Evolutionary conservation across 306 rosid species (phyloP), one percentile per base, ranked within the genome.

Genomic region (Pyrus pyrifolia): DNA sequence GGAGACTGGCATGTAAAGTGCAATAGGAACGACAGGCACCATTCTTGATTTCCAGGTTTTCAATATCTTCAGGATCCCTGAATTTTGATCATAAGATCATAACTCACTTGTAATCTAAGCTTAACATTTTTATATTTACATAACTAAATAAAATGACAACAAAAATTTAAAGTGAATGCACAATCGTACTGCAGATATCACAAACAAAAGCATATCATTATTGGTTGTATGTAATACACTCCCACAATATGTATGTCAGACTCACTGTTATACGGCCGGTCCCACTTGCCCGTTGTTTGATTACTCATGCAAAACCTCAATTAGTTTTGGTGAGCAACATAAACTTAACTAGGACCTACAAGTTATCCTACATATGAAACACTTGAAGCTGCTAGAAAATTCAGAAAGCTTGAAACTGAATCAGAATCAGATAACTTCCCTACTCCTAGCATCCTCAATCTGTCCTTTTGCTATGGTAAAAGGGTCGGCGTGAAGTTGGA

Each of bases 31-130:
- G 22, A 60, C 42, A 66, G 57, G 52, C 53, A 73, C 73, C 45
- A n/a, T 51, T 76, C 80, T 44, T 7, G 58, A 78, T 83, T 82
- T 79, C 75, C 5, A 57, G 29, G 55, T 49, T 15, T 49, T 49
- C 19, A 15, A 17, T 4, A 49, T 14, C 55, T 49, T 17, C 55
- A 49, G 1, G 55, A 49, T 49, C 55, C 8, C 55, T 15, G 18
- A 49, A 49, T 49, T 49, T 49, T 49, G 55, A 49, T 49, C 21
- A 6, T 15, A 49, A 14, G 55, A 49, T 40, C 44, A 40, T 40
- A 40, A 15, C 55, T 49, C 55, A 49, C 55, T 5, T 49, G 55
- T 49, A 49, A 15, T 49, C 55, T 15, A 49, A 49, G 55, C 55
- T 49, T 49, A 49, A 49, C 19, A 49, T 49, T 49, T 49, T 49